Evolutionary conservation across 768 basidiomycete genomes (phyloP), one percentile per base, ranked within the genome.

Genomic region (Boletus eberwhitei): DNA sequence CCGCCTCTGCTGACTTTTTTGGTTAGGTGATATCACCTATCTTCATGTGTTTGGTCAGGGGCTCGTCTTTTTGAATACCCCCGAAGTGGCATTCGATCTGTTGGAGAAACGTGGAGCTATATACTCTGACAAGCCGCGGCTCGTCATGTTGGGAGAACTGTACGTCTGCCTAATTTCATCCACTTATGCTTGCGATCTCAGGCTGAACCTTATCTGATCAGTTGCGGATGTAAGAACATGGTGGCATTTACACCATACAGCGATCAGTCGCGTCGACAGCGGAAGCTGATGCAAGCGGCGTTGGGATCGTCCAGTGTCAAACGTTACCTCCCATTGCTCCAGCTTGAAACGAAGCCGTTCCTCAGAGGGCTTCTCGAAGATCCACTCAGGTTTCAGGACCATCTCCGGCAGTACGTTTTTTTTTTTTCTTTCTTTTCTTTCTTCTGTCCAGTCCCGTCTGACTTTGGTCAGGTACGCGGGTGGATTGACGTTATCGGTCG

Each of bases 131-230:
- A 87, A 86, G 66, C 86, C 86, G 0, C 71, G 74, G 24, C 72
- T 88, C 22, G 75, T 86, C 41, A 90, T 91, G 88, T 74, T 73
- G 14, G 82, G 84, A 22, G 87, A 90, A 48, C 73, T 89, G 79
- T 88, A 62, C 64, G 85, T 81, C 24, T 43, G 4, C 2, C 16
- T 35, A 6, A 17, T 19, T 17, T 17, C 47, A 31, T 24, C 2
- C 16, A 16, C 5, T 19, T 14, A 38, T 24, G 2, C 17, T 5
- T 36, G 13, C 34, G 39, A 54, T 58, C 52, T n/a, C n/a, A n/a
- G n/a, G n/a, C n/a, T 52, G 50, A 48, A 54, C 54, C 40, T 48
- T 11, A 4, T 17, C 39, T 55, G 57, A 60, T 59, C 55, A 76
- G 73, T 17, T 72, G 85, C 61, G 84, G 84, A 37, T 86, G 85